These are phyloP conservation scores for Oemleria cerasiformis DNA, from an alignment of 306 rosid genomes.

Conservation along the genomic window DNA sequence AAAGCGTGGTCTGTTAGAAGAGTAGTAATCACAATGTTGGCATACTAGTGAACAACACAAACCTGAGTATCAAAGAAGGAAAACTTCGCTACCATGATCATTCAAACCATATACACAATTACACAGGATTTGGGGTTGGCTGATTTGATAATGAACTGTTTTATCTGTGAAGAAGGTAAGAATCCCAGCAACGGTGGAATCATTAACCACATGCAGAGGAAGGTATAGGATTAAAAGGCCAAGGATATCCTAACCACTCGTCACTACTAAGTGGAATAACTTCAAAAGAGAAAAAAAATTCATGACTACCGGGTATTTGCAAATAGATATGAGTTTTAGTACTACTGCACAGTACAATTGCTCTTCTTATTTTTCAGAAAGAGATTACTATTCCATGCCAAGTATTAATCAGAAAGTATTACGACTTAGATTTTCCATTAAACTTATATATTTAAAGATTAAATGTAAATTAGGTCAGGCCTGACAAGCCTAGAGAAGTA, in stretches of 20 bases:
- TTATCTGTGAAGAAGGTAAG: background rate
- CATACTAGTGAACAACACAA: slow-evolving; percentile 1
- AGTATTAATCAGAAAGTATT: background rate
- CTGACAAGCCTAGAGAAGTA: background rate
- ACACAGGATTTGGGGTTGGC: background rate
- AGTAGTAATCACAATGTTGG: background rate
- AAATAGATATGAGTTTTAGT: background rate
- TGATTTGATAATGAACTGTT: background rate
- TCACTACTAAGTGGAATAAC: background rate
- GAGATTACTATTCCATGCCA: background rate
- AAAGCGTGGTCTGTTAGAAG: background rate
- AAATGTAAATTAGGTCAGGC: background rate
- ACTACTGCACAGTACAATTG: background rate
- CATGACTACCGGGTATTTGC: background rate
- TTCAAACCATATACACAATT: background rate
- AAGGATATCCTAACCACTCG: background rate
- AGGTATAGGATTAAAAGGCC: background rate
- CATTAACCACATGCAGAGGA: background rate
- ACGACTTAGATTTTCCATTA: background rate
- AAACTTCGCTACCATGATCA: background rate
- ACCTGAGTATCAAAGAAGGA: background rate
- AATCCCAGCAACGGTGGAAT: background rate
- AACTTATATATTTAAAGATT: background rate
- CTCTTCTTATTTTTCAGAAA: background rate
- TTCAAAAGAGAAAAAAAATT: background rate